These are phyloP conservation scores for Luffa acutangula DNA, from an alignment of 306 rosid species.

Conservation along the genomic window DNA sequence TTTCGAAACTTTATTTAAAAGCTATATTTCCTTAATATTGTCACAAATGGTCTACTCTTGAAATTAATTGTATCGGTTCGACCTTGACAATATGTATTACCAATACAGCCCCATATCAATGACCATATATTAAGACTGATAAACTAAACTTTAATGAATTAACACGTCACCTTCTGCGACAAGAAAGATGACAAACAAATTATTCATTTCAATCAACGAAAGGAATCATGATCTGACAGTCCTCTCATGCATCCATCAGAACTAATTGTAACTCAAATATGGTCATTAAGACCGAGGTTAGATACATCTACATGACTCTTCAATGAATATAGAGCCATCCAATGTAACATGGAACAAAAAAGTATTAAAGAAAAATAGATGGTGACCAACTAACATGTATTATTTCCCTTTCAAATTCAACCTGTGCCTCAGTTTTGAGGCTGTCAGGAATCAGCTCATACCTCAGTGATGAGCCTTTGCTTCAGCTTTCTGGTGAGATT, in stretches of 20 bases:
- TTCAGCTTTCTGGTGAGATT: conserved; percentile 53
- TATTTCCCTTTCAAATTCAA: conserved; percentile 41
- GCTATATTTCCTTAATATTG: not conserved
- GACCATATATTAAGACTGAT: not conserved
- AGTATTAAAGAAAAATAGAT: not conserved
- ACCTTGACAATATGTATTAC: not conserved
- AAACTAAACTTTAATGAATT: not conserved
- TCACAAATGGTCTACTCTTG: not conserved
- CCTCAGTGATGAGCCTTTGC: conserved; percentile 65
- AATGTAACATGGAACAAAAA: not conserved
- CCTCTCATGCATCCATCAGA: conserved; percentile 8
- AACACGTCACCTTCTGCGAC: not conserved
- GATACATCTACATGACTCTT: not conserved
- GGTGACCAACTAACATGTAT: conserved; percentile 16
- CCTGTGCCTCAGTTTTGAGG: conserved; percentile 12
- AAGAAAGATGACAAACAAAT: conserved; percentile 3
- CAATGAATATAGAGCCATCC: not conserved
- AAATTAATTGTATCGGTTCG: not conserved
- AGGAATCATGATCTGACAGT: not conserved
- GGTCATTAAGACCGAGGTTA: not conserved
- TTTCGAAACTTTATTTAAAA: not conserved
- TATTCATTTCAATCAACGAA: conserved; percentile 6
- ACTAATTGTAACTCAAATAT: not conserved
- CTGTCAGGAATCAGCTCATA: conserved; percentile 7
- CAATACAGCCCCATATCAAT: not conserved